Base-by-base conservation (phyloP, 371 early-diverging fungal genomes). In the Fennellomyces sp. region DNA sequence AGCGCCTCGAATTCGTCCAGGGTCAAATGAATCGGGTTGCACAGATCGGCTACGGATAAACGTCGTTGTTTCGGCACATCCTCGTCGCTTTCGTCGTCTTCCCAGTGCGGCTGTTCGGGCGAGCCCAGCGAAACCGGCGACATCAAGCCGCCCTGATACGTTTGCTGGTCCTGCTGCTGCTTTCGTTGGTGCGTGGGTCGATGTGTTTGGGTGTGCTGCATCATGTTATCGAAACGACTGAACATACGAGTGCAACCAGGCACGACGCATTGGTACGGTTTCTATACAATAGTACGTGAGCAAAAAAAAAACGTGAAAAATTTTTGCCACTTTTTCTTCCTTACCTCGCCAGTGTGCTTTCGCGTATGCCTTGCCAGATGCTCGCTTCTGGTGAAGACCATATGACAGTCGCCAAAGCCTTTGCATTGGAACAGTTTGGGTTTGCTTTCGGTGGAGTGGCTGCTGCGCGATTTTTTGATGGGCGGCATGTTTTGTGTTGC, bases 141-240 rank as follows among this genome's bases (percentile, higher is more conserved):
- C 60, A 64, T 48, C 7, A 64, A 54, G 12, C 65, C 64, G 31
- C 64, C 60, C 21, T 27, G 35, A 31, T 23, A 39, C 10, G 5
- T 8, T 39, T 13, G 55, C 19, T 35, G 33, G 13, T 59, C 35
- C 21, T 59, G 59, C 10, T 39, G 50, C 26, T 52, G 31, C 27
- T 42, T 35, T 33, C 25, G 50, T 3, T 48, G 49, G 10, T 31
- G 58, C n/a, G 45, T 45, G 1, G 45, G 17, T 45, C 45, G 45
- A 45, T 85, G 85, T 0, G 83, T 85, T 27, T 83, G 83, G 5
- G 83, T 85, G 49, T 85, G 85, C 53, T 85, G 85, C 69, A 83
- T 85, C 85, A 85, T 85, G 60, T 85, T 85, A 60, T 85, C 85
- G 47, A 78, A 83, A 0, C 85, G 80, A 60, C 85, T 85, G 55